phyloP scores from a whole-genome alignment of 768 basidiomycete species.

The Boletales sp. region DNA sequence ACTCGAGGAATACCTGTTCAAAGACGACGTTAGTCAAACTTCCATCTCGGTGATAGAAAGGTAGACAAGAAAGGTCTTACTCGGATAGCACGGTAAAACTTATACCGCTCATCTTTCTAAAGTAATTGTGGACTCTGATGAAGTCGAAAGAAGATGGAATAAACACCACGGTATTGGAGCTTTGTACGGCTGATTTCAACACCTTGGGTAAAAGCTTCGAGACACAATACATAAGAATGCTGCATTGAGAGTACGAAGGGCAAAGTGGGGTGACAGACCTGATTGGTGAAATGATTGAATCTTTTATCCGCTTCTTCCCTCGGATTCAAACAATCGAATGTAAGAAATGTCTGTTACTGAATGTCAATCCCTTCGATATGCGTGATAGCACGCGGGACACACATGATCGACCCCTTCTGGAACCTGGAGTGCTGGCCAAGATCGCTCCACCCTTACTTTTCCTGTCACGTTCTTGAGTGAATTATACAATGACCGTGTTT shows the following conservation, averaged over 20 bases:
- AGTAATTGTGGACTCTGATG: slow-evolving; percentile 83
- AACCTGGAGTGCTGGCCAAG: slow-evolving; percentile 72
- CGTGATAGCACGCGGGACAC: slow-evolving; percentile 16
- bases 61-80: slow-evolving; percentile 39
- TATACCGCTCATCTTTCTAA: slow-evolving; percentile 67
- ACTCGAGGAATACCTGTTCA: slow-evolving; percentile 79
- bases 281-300: slow-evolving; percentile 82
- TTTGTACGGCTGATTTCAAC: slow-evolving; percentile 91
- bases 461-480: slow-evolving; percentile 81
- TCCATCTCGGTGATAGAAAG: too few species aligned
- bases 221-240: background rate
- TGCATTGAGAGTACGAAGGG: background rate
- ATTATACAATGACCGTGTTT: slow-evolving; percentile 81
- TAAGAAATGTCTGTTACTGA: slow-evolving; percentile 55
- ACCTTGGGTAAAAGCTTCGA: slow-evolving; percentile 74
- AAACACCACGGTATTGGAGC: slow-evolving; percentile 83
- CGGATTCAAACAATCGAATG: slow-evolving; percentile 68
- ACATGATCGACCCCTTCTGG: slow-evolving; percentile 84
- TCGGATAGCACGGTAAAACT: slow-evolving; percentile 87
- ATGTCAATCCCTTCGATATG: background rate
- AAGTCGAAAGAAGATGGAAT: slow-evolving; percentile 97
- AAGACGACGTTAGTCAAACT: background rate
- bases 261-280: slow-evolving; percentile 42
- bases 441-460: slow-evolving; percentile 65
- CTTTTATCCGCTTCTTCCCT: slow-evolving; percentile 84